A percentile compares a stretch with the other conserved stretches of the same genome.
These are phyloP conservation scores for Apiosordaria backusii DNA, from an alignment of 495 filamentous ascomycete species.

Conservation along the genomic window DNA sequence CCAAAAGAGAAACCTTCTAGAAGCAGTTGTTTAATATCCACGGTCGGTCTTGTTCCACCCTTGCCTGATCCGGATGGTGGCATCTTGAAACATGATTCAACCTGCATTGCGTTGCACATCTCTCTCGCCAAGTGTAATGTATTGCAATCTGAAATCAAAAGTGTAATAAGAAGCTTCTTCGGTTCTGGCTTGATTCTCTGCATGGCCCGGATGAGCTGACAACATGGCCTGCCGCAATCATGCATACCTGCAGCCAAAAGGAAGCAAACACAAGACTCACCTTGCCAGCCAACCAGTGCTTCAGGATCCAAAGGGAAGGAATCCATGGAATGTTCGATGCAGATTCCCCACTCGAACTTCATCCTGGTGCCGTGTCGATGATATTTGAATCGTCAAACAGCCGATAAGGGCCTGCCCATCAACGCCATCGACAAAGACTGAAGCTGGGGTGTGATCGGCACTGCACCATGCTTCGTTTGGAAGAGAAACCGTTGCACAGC, in stretches of 20 bases:
- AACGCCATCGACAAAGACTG: neutral
- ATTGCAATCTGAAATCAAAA: neutral
- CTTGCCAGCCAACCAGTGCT: neutral
- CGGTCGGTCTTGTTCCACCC: slow-evolving; percentile 7
- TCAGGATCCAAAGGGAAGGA: neutral
- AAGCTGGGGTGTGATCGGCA: neutral
- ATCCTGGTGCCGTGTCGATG: too few relatives aligned
- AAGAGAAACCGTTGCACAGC: neutral
- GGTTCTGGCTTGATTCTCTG: too few relatives aligned
- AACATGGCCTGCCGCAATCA: neutral
- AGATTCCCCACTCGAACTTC: slow-evolving; percentile 9
- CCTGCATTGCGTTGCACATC: neutral
- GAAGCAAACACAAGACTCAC: neutral
- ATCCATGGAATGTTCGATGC: slow-evolving; percentile 13
- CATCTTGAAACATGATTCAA: neutral
- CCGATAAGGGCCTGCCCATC: neutral
- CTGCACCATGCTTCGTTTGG: neutral
- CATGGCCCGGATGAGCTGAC: neutral
- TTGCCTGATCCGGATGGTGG: slow-evolving; percentile 12
- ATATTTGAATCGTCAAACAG: too few relatives aligned
- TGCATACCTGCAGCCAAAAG: neutral
- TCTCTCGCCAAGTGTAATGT: neutral
- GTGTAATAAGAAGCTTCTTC: neutral
- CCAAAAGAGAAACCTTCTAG: slow-evolving; percentile 15
- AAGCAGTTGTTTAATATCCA: slow-evolving; percentile 3